These are phyloP conservation scores for Sugiyamaella japonica DNA, from an alignment of 1,139 yeast genomes.

Conservation along the genomic window DNA sequence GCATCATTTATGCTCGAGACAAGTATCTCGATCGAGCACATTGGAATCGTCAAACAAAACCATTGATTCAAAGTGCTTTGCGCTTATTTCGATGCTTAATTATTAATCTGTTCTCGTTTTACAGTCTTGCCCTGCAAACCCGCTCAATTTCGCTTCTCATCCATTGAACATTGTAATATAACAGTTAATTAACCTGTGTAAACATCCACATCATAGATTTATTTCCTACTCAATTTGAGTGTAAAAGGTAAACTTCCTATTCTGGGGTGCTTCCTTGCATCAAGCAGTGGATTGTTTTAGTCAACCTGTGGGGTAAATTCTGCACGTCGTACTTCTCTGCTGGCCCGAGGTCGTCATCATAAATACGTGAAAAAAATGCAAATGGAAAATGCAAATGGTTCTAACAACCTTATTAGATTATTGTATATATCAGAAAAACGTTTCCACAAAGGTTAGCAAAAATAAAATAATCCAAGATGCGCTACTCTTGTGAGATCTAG, in stretches of 20 bases:
- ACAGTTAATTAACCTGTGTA: neutral
- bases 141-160: too few species aligned
- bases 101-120: too few species aligned
- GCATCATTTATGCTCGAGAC: too few species aligned
- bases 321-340: neutral
- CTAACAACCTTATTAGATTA: neutral
- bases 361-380: neutral
- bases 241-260: neutral
- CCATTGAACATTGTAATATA: too few species aligned
- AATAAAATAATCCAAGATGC: neutral
- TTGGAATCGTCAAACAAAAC: too few species aligned
- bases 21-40: too few species aligned
- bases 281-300: neutral
- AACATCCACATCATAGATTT: neutral
- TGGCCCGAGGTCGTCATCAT: neutral
- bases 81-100: too few species aligned
- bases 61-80: too few species aligned
- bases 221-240: neutral
- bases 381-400: too few species aligned
- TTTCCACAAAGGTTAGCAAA: too few species aligned
- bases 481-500: neutral
- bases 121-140: too few species aligned
- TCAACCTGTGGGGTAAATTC: neutral
- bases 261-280: neutral
- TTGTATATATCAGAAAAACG: neutral